Conservation (phyloP, 495 filamentous ascomycete species). For the Tuber umbilicatum region DNA sequence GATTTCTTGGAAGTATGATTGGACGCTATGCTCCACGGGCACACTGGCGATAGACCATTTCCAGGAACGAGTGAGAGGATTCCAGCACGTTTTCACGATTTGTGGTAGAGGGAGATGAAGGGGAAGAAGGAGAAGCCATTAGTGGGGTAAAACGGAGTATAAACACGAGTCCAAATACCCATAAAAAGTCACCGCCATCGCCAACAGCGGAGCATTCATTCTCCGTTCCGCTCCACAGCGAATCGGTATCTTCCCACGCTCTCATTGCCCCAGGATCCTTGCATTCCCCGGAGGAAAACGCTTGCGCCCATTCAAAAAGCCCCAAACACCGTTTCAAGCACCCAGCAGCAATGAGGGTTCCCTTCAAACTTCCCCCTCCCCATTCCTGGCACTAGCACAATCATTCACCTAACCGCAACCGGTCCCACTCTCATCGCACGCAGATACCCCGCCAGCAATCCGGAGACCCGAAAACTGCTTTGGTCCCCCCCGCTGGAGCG, state of each 20-base stretch:
- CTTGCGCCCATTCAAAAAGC: no score
- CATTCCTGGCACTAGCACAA: not conserved
- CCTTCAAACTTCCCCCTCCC: not conserved
- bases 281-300: not conserved
- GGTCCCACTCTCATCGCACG: not conserved
- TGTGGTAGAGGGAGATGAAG: not conserved
- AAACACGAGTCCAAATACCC: not conserved
- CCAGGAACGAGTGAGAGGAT: not conserved
- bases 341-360: not conserved
- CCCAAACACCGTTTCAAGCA: not conserved
- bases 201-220: not conserved
- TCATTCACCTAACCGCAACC: not conserved
- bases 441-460: not conserved
- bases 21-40: no score
- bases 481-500: not conserved
- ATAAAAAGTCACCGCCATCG: not conserved
- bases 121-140: no score
- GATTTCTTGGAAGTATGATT: not conserved
- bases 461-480: conserved; percentile 7
- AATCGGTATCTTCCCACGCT: not conserved
- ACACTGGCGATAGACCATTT: not conserved
- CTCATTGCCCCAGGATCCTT: not conserved
- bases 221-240: not conserved
- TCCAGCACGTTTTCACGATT: not conserved
- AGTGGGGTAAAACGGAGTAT: not conserved